Base-by-base conservation (phyloP, 1,284 basidiomycete genomes). In the Pterula multifida region DNA sequence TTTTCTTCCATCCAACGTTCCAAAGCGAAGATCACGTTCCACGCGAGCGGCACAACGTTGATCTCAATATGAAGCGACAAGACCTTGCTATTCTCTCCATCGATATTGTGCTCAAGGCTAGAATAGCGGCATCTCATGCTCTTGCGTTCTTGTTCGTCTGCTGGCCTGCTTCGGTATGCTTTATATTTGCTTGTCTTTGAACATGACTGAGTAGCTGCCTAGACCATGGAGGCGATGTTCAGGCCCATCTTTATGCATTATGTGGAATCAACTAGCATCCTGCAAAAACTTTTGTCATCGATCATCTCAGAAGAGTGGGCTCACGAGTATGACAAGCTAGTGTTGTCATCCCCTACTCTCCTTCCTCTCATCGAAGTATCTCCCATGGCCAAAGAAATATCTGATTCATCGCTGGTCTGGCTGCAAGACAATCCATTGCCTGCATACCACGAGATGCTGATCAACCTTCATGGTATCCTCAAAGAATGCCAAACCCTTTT, bases 291-390 rank as follows among this genome's bases (percentile, higher is more conserved):
- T 62, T 68, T 98, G 25, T 72, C 85, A 2, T 83, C 90, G 3
- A 79, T 90, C 28, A 77, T 98, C 56, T 68, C 93, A 1, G 91
- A 97, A 63, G 91, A 98, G 69, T 98, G 95, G 96, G 90, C 93
- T 12, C 68, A 66, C n/a, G 71, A 76, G 50, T 72, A 77, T 53
- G 71, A 73, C 28, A 53, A 55, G 1, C 60, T 60, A 0, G 51
- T 62, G 0, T 55, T 51, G n/a, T 22, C 61, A 2, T 54, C 68
- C 19, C 50, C 63, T 11, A 56, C 61, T 1, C 62, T 71, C 6
- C 6, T 9, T 4, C 23, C 15, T 23, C 69, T 85, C 50, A 69
- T 79, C 24, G 75, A 82, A 23, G 58, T 58, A 32, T 83, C 79
- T 15, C 63, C 72, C 2, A 71, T 88, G 47, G 86, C 85, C 1